Conservation (phyloP, 495 filamentous ascomycete species). For the Aspergillus bertholletiae region DNA sequence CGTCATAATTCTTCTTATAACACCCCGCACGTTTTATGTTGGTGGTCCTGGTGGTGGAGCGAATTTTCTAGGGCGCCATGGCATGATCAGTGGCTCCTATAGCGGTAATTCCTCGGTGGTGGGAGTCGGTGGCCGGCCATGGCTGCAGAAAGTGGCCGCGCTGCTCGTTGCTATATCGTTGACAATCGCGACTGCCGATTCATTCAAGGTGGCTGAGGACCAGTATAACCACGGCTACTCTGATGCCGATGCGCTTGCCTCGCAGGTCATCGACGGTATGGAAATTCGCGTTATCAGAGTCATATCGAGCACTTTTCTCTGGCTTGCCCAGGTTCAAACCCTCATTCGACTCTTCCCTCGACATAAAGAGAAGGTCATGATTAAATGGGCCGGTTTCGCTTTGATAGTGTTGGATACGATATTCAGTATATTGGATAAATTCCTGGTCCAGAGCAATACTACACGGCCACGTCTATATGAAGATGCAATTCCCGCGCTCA, state of each 20-base stretch:
- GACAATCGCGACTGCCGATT: constrained; percentile 88
- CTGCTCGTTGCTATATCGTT: constrained; percentile 86
- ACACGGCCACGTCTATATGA: constrained; percentile 68
- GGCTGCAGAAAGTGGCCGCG: constrained; percentile 93
- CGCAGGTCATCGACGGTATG: constrained; percentile 71
- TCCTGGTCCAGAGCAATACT: constrained; percentile 57
- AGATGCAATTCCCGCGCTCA: constrained; percentile 87
- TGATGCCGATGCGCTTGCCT: constrained; percentile 69
- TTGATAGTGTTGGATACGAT: constrained; percentile 86
- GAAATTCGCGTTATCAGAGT: constrained; percentile 86
- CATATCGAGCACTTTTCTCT: constrained; percentile 91
- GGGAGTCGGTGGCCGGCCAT: constrained; percentile 86
- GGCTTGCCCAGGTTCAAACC: constrained; percentile 96
- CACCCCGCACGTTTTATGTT: constrained; percentile 81
- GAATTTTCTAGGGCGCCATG: constrained; percentile 75
- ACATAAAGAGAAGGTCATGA: constrained; percentile 95
- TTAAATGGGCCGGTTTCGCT: constrained; percentile 96
- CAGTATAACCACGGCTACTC: constrained; percentile 73
- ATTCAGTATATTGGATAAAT: constrained; percentile 86
- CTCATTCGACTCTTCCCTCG: constrained; percentile 92
- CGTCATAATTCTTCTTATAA: constrained; percentile 91
- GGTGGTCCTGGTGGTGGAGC: constrained; percentile 64
- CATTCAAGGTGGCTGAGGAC: constrained; percentile 72
- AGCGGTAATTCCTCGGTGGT: constrained; percentile 67
- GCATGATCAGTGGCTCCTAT: constrained; percentile 75